Evolutionary conservation across 2,329 filamentous ascomycete genomes (phyloP), one percentile per base, ranked within the genome.

Genomic region (Diplocarpon mali): DNA sequence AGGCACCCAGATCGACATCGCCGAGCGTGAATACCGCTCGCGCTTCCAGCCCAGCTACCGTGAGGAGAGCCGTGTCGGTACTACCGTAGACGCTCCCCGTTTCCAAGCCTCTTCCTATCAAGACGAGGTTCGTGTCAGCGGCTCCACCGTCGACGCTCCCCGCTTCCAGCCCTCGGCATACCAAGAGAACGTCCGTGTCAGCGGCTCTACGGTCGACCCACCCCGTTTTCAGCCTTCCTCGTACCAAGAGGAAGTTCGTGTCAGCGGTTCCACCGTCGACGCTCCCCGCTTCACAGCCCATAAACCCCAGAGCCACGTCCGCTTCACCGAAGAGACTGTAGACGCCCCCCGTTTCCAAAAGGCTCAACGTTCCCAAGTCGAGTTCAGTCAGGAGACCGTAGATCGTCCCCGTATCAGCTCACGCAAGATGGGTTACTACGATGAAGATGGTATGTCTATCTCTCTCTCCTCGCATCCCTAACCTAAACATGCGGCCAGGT

Each of bases 351-450:
- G 60, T 44, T 54, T 53, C 46, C 47, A 52, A 27, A 38, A 42
- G 43, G 37, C 49, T 48, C 39, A 27, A 13, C 30, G 28, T 17
- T 46, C 51, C 38, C 41, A 53, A 20, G 43, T 48, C 34, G 46
- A 38, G 36, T 44, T 53, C 30, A 52, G 48, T 51, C 55, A 63
- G 56, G 49, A 59, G 38, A 60, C 60, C 54, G 58, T 61, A 52
- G 60, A 64, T 41, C 51, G 53, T 46, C 57, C 61, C 55, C 55
- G 58, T 46, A 51, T 49, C 38, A 45, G 42, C 35, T 49, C 44
- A 16, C 42, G 66, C 73, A 78, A 80, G 62, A 85, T 85, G 80
- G 80, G 80, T 72, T 85, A 83, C 71, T 83, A 84, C 79, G 80
- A 84, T 76, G 76, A 83, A 70, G 78, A 84, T 55, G 58, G 60